Conservation (phyloP, 768 basidiomycete genomes). For the Postia placenta region DNA sequence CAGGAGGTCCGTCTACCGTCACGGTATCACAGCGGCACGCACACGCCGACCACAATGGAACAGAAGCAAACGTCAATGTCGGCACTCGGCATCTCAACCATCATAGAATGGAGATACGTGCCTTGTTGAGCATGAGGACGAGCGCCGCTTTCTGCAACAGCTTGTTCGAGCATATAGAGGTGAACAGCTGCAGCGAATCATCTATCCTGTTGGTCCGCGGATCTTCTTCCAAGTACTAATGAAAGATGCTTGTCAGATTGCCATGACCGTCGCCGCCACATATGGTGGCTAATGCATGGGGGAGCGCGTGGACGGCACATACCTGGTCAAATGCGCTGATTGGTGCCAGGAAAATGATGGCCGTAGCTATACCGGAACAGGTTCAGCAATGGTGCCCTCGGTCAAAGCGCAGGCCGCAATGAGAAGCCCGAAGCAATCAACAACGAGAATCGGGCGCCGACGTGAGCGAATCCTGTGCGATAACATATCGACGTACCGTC, state of each 20-base stretch:
- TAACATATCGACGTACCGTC: conserved; percentile 47
- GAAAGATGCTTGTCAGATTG: neutral
- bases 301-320: conserved; percentile 8
- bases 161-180: conserved; percentile 67
- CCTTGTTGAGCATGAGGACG: conserved; percentile 78
- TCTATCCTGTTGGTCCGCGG: conserved; percentile 72
- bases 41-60: neutral
- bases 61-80: neutral
- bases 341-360: conserved; percentile 83
- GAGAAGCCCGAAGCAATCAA: neutral
- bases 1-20: conserved; percentile 58
- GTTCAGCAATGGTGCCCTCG: neutral
- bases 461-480: neutral
- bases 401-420: neutral
- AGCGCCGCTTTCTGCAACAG: conserved; percentile 68
- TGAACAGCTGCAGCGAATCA: conserved; percentile 77
- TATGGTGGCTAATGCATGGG: too few species aligned
- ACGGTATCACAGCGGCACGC: neutral
- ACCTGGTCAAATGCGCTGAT: conserved; percentile 87
- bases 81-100: conserved; percentile 5
- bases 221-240: conserved; percentile 78
- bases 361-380: conserved; percentile 45
- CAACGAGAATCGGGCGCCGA: neutral
- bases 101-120: conserved; percentile 22
- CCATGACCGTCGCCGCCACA: neutral